Percentiles rank a stretch among this genome's conserved stretches.
These are phyloP conservation scores for Cladorrhinum sp. DNA, from an alignment of 2,329 filamentous ascomycete genomes.

Conservation along the genomic window DNA sequence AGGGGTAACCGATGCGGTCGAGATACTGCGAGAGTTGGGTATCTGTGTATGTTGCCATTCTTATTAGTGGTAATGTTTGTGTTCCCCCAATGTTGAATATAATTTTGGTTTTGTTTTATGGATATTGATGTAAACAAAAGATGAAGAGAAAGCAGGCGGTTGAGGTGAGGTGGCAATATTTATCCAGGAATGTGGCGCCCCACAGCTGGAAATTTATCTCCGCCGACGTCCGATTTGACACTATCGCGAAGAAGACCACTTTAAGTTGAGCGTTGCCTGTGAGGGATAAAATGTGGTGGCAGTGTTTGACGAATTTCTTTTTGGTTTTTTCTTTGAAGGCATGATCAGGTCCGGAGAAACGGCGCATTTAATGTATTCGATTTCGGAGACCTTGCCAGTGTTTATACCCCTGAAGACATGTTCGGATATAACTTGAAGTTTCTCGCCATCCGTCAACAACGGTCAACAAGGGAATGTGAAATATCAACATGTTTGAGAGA, in stretches of 20 bases:
- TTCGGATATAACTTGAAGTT: no score
- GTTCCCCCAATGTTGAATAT: neutral
- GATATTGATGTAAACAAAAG: neutral
- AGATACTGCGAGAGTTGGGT: slow-evolving; percentile 34
- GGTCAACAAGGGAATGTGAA: no score
- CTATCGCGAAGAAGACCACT: neutral
- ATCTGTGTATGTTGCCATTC: slow-evolving; percentile 23
- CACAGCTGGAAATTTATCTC: neutral
- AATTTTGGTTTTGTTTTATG: neutral
- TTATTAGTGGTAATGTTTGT: neutral
- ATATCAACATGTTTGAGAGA: no score
- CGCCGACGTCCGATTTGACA: neutral
- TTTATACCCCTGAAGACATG: no score
- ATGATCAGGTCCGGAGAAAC: no score
- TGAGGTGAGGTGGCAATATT: neutral
- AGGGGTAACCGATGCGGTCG: slow-evolving; percentile 29
- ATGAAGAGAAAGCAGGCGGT: neutral
- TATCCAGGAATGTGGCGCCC: neutral
- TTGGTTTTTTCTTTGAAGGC: no score
- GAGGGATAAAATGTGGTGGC: no score
- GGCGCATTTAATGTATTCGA: no score
- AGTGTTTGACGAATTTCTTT: no score
- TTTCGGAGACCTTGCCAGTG: no score
- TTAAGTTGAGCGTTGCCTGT: no score
- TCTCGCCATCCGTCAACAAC: no score